A percentile compares a stretch with the other conserved stretches of the same genome.
Conservation (phyloP, 768 basidiomycete species). For the Tephrocybe sp. region DNA sequence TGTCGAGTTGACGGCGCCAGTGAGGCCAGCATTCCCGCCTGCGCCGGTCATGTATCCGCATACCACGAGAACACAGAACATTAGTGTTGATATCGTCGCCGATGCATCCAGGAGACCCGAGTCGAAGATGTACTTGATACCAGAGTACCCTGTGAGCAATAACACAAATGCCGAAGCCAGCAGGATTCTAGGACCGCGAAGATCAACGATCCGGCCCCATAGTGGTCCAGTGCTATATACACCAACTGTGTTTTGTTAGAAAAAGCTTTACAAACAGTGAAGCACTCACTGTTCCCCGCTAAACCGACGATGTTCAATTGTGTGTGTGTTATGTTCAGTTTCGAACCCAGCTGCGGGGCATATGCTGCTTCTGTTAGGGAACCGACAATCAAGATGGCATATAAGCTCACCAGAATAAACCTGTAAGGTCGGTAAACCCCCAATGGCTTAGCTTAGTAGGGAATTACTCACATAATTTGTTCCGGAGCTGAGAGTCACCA, state of each 20-base stretch:
- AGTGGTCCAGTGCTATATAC: slow-evolving; percentile 76
- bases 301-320: slow-evolving; percentile 79
- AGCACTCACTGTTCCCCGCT: slow-evolving; percentile 64
- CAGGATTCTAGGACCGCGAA: slow-evolving; percentile 67
- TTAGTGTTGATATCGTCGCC: slow-evolving; percentile 37
- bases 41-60: slow-evolving; percentile 75
- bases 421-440: slow-evolving; percentile 21
- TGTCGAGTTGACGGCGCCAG: slow-evolving; percentile 73
- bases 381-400: background rate
- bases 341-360: slow-evolving; percentile 81
- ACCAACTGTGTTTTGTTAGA: slow-evolving; percentile 50
- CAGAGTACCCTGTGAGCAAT: slow-evolving; percentile 71
- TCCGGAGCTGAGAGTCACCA: slow-evolving; percentile 64
- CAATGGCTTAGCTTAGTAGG: background rate
- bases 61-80: slow-evolving; percentile 51
- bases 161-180: slow-evolving; percentile 58
- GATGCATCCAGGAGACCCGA: slow-evolving; percentile 40
- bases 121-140: slow-evolving; percentile 70
- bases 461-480: slow-evolving; percentile 72
- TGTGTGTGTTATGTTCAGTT: slow-evolving; percentile 75
- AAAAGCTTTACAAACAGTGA: background rate
- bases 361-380: slow-evolving; percentile 52
- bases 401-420: slow-evolving; percentile 41
- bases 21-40: slow-evolving; percentile 73
- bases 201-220: slow-evolving; percentile 80